phyloP scores from a whole-genome alignment of 2,329 filamentous ascomycete species.

The Pseudocercospora eumusae region DNA sequence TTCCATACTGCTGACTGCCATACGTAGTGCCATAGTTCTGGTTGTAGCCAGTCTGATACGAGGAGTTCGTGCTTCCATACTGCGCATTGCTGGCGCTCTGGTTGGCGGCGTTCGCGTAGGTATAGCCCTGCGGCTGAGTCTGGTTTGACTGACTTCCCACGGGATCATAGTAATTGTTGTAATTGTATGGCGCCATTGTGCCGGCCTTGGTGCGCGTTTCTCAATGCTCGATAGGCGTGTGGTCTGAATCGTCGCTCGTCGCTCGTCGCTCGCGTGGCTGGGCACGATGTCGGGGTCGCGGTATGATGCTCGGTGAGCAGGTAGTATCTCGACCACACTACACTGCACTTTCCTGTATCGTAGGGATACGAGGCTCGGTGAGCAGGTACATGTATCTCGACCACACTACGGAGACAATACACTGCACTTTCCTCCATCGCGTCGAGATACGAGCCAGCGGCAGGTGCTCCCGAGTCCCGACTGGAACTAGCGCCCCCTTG shows the following conservation, averaged over 20 bases:
- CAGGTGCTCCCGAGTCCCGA: too few species aligned
- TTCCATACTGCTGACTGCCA: conserved; percentile 29
- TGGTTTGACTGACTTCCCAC: conserved; percentile 37
- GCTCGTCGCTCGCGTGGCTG: conserved; percentile 12
- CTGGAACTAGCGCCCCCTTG: conserved; percentile 5
- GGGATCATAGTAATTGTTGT: conserved; percentile 38
- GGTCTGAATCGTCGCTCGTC: conserved; percentile 8
- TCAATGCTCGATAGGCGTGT: conserved; percentile 3
- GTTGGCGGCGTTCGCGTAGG: conserved; percentile 23
- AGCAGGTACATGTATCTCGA: too few species aligned
- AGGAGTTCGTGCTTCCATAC: conserved; percentile 23
- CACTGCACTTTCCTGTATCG: not conserved
- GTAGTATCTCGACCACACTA: not conserved
- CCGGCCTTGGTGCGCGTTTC: not conserved
- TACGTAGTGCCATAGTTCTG: conserved; percentile 25
- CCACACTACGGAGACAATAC: too few species aligned
- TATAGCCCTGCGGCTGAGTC: conserved; percentile 27
- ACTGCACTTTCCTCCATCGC: too few species aligned
- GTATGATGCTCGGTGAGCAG: not conserved
- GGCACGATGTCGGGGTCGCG: not conserved
- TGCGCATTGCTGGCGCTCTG: conserved; percentile 19
- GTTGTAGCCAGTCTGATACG: conserved; percentile 23
- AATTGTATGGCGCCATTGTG: conserved; percentile 36
- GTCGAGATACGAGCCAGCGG: too few species aligned
- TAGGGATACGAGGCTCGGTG: too few species aligned